Percentiles rank a stretch among this genome's conserved stretches.
phyloP scores from a whole-genome alignment of 768 basidiomycete species.

The Russula ochroleuca region DNA sequence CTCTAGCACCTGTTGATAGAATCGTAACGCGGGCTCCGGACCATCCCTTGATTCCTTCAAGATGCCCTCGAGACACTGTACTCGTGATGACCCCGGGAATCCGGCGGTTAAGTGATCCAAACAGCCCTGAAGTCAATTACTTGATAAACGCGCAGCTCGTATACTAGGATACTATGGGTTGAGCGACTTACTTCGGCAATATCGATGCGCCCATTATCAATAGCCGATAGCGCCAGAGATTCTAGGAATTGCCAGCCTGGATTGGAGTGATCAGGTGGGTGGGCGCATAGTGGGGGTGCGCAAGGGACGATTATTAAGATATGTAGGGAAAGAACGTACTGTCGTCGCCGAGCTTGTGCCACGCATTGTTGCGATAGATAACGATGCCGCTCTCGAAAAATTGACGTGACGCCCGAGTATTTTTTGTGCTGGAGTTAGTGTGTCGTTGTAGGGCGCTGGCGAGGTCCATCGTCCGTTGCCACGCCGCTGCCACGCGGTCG shows the following conservation, averaged over 20 bases:
- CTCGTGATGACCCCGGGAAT: slow-evolving; percentile 78
- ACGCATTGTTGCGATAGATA: slow-evolving; percentile 33
- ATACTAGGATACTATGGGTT: neutral
- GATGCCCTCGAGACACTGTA: slow-evolving; percentile 73
- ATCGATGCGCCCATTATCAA: slow-evolving; percentile 68
- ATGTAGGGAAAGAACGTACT: slow-evolving; percentile 21
- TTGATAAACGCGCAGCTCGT: neutral
- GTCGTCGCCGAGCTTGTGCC: slow-evolving; percentile 35
- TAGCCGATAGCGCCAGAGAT: slow-evolving; percentile 70
- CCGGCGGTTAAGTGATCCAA: slow-evolving; percentile 55
- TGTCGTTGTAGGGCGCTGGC: slow-evolving; percentile 36
- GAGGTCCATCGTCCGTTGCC: slow-evolving; percentile 31
- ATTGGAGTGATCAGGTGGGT: neutral
- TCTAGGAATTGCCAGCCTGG: slow-evolving; percentile 79
- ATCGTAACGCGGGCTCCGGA: slow-evolving; percentile 52
- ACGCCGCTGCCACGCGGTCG: neutral
- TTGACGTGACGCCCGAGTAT: slow-evolving; percentile 35
- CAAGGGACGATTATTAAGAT: neutral
- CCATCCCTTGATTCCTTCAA: slow-evolving; percentile 67
- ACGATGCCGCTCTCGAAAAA: slow-evolving; percentile 35
- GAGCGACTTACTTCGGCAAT: slow-evolving; percentile 62
- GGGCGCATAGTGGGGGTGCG: neutral
- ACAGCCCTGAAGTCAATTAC: slow-evolving; percentile 45
- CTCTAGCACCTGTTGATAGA: slow-evolving; percentile 58
- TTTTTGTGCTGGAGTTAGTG: slow-evolving; percentile 35